phyloP scores from a whole-genome alignment of 768 basidiomycete species.

The Lentinula edodes region DNA sequence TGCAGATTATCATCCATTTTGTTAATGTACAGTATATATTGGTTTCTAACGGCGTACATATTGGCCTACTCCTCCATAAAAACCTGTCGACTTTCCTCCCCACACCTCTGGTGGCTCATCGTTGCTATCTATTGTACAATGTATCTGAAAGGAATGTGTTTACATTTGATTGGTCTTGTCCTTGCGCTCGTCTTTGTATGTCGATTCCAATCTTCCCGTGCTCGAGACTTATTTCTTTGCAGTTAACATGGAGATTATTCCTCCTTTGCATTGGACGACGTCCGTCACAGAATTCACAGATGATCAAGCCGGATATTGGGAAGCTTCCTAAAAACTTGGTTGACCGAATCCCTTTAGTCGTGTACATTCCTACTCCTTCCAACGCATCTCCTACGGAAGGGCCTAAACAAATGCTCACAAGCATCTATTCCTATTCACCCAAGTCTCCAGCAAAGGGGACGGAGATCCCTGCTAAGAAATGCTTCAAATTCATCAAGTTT shows the following conservation, averaged over 20 bases:
- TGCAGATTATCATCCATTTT: conserved; percentile 56
- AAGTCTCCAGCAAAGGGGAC: conserved; percentile 23
- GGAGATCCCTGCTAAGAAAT: conserved; percentile 28
- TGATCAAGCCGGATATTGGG: conserved; percentile 74
- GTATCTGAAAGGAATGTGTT: conserved; percentile 72
- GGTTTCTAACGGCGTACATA: conserved; percentile 81
- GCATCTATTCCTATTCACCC: conserved; percentile 61
- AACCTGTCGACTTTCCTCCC: conserved; percentile 67
- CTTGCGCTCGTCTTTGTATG: conserved; percentile 66
- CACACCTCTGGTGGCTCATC: conserved; percentile 83
- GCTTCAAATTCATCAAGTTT: conserved; percentile 48
- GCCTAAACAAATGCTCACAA: conserved; percentile 36
- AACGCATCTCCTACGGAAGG: conserved; percentile 27
- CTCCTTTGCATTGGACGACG: conserved; percentile 76
- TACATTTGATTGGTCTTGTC: conserved; percentile 73
- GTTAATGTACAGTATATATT: conserved; percentile 70
- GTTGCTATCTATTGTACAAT: conserved; percentile 77
- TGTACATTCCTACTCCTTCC: conserved; percentile 80
- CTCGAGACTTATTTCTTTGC: not conserved
- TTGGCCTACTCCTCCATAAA: conserved; percentile 71
- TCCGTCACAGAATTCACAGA: conserved; percentile 66
- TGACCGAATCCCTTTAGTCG: conserved; percentile 75
- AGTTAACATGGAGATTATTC: conserved; percentile 77
- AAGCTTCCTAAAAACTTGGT: conserved; percentile 69
- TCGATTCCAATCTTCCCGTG: not conserved